Conservation (phyloP, 1,284 basidiomycete genomes). For the Xerocomus amazonicus region DNA sequence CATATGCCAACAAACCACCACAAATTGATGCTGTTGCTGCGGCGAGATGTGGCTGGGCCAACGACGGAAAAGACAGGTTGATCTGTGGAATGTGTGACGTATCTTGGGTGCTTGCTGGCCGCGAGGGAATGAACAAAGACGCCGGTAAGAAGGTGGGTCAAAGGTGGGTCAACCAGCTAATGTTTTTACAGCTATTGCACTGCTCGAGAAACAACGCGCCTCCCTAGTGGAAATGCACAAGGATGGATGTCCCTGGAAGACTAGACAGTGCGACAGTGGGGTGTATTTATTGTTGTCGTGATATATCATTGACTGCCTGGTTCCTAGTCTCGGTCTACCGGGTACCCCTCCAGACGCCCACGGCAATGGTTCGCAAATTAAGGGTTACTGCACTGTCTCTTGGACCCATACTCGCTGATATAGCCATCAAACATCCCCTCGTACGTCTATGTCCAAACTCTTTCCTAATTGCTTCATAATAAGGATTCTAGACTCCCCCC, state of each 20-base stretch:
- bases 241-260: constrained; percentile 77
- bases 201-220: constrained; percentile 67
- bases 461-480: constrained; percentile 1
- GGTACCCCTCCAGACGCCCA: constrained; percentile 64
- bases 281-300: not conserved
- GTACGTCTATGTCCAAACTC: constrained; percentile 37
- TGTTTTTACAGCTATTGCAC: constrained; percentile 47
- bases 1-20: constrained; percentile 72
- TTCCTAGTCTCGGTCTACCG: constrained; percentile 66
- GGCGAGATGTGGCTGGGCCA: constrained; percentile 73
- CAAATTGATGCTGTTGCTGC: constrained; percentile 74
- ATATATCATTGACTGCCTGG: constrained; percentile 5
- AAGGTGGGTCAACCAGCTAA: constrained; percentile 16
- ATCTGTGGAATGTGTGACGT: constrained; percentile 65
- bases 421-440: constrained; percentile 68
- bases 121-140: constrained; percentile 65
- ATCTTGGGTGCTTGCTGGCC: constrained; percentile 67
- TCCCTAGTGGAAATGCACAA: constrained; percentile 69
- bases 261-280: constrained; percentile 71
- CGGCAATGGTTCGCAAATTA: constrained; percentile 55
- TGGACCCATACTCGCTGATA: constrained; percentile 47
- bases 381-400: constrained; percentile 53
- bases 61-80: constrained; percentile 72
- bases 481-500: constrained; percentile 37
- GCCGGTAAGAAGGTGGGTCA: constrained; percentile 57